phyloP scores from a whole-genome alignment of 768 basidiomycete species.

The Hypholoma fasciculare region DNA sequence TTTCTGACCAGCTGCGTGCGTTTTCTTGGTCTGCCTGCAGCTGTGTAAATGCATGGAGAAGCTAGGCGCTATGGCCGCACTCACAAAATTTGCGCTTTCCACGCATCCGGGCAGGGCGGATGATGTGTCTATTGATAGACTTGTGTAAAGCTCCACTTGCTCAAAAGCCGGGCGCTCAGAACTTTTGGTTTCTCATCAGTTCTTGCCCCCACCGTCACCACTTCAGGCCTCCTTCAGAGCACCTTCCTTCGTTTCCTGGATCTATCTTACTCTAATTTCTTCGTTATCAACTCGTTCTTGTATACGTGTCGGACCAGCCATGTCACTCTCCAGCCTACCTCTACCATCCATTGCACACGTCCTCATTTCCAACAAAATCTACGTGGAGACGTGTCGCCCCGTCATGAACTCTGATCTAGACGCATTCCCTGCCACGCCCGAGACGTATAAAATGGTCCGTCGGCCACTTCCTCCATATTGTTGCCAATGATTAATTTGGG shows the following conservation, averaged over 20 bases:
- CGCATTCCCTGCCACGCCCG: neutral
- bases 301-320: neutral
- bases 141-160: neutral
- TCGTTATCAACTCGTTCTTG: too few relatives aligned
- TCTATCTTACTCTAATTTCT: too few relatives aligned
- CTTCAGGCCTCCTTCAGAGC: too few relatives aligned
- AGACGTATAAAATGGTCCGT: neutral
- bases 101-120: neutral
- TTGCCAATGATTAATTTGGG: neutral
- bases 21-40: too few relatives aligned
- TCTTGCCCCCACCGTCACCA: too few relatives aligned
- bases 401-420: neutral
- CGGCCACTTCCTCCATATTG: neutral
- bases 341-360: constrained; percentile 1
- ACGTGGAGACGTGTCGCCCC: neutral
- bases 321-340: neutral
- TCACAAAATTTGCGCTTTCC: too few relatives aligned
- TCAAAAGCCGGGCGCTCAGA: neutral
- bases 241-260: too few relatives aligned
- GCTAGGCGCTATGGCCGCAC: too few relatives aligned
- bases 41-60: too few relatives aligned
- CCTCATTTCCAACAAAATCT: neutral
- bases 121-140: neutral
- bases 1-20: too few relatives aligned
- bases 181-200: too few relatives aligned